phyloP scores from a whole-genome alignment of 768 basidiomycete species.

The Tephrocybe sp. region DNA sequence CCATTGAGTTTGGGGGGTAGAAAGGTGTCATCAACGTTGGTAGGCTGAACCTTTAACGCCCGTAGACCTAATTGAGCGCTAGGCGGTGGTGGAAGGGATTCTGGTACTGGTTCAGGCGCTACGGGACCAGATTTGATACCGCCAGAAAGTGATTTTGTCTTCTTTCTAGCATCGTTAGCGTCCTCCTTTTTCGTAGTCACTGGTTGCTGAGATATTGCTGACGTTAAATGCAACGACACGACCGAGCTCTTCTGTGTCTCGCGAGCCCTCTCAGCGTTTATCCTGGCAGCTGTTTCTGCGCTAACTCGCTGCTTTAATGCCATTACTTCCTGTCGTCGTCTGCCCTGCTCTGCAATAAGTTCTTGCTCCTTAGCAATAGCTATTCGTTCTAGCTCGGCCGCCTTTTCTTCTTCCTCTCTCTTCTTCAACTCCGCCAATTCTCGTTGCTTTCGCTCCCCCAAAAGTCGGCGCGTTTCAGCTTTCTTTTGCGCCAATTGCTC shows the following conservation, averaged over 20 bases:
- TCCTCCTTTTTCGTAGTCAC: conserved; percentile 5
- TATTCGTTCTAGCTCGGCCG: conserved; percentile 2
- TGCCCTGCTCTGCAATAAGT: conserved; percentile 28
- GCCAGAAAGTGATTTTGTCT: conserved; percentile 14
- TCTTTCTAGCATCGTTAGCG: conserved; percentile 14
- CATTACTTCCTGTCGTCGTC: conserved; percentile 25
- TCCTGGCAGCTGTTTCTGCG: conserved; percentile 23
- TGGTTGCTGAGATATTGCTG: conserved; percentile 10
- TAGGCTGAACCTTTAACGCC: not conserved
- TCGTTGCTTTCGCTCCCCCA: conserved; percentile 5
- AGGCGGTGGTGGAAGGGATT: not conserved
- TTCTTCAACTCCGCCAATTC: conserved; percentile 15
- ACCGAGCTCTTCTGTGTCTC: conserved; percentile 14
- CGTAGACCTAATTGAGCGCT: not conserved
- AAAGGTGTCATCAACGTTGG: not conserved
- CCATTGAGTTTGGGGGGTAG: not conserved
- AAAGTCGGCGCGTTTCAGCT: not conserved
- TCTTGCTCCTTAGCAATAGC: conserved; percentile 22
- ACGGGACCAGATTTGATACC: conserved; percentile 13
- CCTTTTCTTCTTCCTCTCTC: conserved; percentile 13
- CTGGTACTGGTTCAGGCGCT: not conserved
- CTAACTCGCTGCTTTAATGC: conserved; percentile 27
- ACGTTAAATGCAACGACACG: conserved; percentile 3
- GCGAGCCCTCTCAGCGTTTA: conserved; percentile 24
- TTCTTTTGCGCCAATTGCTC: conserved; percentile 5